phyloP scores from a whole-genome alignment of 768 basidiomycete species.

The Fomitopsis serialis region DNA sequence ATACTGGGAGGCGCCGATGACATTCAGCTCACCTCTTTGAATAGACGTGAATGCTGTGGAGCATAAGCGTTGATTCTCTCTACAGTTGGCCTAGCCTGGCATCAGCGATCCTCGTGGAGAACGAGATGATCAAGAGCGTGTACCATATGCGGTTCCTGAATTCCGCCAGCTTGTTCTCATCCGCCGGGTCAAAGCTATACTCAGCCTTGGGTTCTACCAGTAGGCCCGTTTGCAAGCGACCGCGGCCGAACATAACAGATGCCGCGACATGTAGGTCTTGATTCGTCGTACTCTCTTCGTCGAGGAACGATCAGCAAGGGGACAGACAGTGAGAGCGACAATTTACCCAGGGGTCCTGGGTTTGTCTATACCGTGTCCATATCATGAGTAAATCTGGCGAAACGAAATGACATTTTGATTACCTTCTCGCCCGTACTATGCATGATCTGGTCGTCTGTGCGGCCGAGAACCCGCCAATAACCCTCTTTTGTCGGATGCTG shows the following conservation, averaged over 20 bases:
- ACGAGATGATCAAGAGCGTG: neutral
- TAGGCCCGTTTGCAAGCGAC: slow-evolving; percentile 33
- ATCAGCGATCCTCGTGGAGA: neutral
- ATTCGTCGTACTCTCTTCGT: slow-evolving; percentile 29
- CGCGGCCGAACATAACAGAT: slow-evolving; percentile 37
- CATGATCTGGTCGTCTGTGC: slow-evolving; percentile 43
- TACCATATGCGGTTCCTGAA: slow-evolving; percentile 34
- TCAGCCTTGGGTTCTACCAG: slow-evolving; percentile 30
- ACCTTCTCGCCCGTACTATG: slow-evolving; percentile 38
- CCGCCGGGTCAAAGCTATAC: slow-evolving; percentile 26
- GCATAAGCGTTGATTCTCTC: slow-evolving; percentile 36
- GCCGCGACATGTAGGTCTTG: slow-evolving; percentile 27
- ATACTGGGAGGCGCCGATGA: neutral
- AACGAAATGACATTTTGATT: too few species aligned
- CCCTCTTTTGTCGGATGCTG: slow-evolving; percentile 33
- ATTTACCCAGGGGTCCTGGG: slow-evolving; percentile 30
- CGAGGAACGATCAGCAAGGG: too few species aligned
- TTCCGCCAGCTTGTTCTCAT: slow-evolving; percentile 22
- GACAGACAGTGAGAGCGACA: neutral
- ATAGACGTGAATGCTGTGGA: slow-evolving; percentile 39
- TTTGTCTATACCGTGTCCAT: slow-evolving; percentile 31
- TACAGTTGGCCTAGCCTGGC: slow-evolving; percentile 21
- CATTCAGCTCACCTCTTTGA: slow-evolving; percentile 34
- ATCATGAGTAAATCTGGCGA: too few species aligned
- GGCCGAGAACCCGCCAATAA: slow-evolving; percentile 34